These are phyloP conservation scores for Backusella westeae DNA, from an alignment of 192 early-diverging fungal species.

Conservation along the genomic window DNA sequence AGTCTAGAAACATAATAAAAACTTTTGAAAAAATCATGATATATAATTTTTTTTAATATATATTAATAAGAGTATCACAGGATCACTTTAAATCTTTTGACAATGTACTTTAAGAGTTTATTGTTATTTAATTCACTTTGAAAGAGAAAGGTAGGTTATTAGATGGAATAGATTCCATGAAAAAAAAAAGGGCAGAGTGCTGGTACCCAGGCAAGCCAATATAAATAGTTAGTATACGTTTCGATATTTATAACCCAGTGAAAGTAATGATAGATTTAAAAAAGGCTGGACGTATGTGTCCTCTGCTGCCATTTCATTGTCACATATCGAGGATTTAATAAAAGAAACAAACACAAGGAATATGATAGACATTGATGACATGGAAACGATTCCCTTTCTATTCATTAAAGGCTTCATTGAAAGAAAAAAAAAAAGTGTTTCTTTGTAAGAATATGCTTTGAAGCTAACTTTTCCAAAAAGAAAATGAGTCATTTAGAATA, in stretches of 20 bases:
- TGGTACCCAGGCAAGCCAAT: neutral
- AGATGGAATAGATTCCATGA: neutral
- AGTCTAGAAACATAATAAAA: neutral
- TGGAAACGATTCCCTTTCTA: neutral
- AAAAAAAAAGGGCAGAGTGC: neutral
- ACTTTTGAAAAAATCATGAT: neutral
- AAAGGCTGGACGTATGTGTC: neutral
- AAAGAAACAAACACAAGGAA: neutral
- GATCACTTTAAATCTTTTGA: neutral
- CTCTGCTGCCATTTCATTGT: neutral
- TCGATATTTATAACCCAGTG: neutral
- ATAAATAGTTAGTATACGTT: neutral
- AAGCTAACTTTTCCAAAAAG: neutral
- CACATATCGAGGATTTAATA: neutral
- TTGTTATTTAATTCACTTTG: neutral
- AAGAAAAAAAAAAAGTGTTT: neutral
- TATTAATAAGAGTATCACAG: neutral
- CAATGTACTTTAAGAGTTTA: neutral
- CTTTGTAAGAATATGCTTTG: neutral
- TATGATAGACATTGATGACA: neutral
- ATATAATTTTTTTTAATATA: neutral
- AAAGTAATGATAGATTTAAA: neutral
- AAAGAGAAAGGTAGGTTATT: neutral
- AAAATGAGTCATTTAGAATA: neutral
- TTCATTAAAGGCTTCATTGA: neutral